These are phyloP conservation scores for Tylopilus balloui DNA, from an alignment of 768 basidiomycete species.

Conservation along the genomic window DNA sequence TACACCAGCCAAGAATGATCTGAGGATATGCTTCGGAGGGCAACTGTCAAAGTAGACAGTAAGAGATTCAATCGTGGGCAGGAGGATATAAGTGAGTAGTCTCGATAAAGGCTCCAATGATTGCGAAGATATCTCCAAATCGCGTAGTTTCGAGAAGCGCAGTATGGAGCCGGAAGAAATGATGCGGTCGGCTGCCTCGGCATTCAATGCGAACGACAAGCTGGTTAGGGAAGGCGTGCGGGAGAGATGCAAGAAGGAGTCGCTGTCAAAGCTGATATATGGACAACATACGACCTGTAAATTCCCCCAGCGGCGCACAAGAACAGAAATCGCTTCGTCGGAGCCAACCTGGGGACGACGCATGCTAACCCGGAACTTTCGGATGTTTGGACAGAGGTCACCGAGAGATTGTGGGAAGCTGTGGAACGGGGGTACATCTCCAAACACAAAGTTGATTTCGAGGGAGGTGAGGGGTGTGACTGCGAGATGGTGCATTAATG, in stretches of 20 bases:
- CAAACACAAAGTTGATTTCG: slow-evolving; percentile 2
- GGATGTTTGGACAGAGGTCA: slow-evolving; percentile 4
- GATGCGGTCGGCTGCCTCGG: not conserved
- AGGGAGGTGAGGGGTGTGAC: slow-evolving; percentile 1
- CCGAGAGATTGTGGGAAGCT: not conserved
- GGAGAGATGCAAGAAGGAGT: not conserved
- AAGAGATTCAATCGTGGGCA: not conserved
- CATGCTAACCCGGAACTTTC: not conserved
- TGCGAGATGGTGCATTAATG: slow-evolving; percentile 6
- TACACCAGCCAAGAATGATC: not conserved
- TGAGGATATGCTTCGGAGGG: not conserved
- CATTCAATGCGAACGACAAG: not conserved
- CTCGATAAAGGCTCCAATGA: not conserved
- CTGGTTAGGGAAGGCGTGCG: not conserved
- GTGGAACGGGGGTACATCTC: slow-evolving; percentile 2
- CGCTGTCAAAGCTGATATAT: not conserved
- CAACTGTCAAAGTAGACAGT: slow-evolving; percentile 1
- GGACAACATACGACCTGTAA: slow-evolving; percentile 1
- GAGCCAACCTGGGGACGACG: slow-evolving; percentile 2
- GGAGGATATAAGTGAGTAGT: not conserved
- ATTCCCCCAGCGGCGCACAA: not conserved
- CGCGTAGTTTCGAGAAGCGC: not conserved
- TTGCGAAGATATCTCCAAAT: slow-evolving; percentile 1
- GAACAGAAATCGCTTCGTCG: not conserved
- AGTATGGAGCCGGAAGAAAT: not conserved